Percentiles rank a stretch among this genome's conserved stretches.
phyloP scores from a whole-genome alignment of 2,329 filamentous ascomycete genomes.

The Penicillium rolfsii region DNA sequence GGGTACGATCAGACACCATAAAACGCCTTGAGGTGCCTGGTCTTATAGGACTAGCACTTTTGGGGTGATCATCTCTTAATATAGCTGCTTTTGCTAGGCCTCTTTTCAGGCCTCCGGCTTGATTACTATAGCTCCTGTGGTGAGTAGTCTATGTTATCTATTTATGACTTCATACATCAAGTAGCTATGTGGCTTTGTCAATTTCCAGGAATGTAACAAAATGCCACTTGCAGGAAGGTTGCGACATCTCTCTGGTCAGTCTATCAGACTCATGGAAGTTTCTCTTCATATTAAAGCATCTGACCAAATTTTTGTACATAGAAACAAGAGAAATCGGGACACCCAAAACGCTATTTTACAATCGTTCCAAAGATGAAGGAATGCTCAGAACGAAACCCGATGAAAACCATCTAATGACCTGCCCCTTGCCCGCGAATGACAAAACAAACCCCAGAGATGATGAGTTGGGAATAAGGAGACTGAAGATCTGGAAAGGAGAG shows the following conservation, averaged over 20 bases:
- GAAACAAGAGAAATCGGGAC: conserved; percentile 27
- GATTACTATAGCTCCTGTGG: too few species aligned
- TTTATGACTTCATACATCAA: too few species aligned
- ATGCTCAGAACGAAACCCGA: conserved; percentile 33
- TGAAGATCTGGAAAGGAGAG: conserved; percentile 11
- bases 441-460: conserved; percentile 25
- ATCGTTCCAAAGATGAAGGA: conserved; percentile 29
- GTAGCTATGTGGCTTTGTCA: too few species aligned
- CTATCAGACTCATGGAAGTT: conserved; percentile 23
- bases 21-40: too few species aligned
- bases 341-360: conserved; percentile 42
- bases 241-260: not conserved
- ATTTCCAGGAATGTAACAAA: too few species aligned
- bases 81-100: too few species aligned
- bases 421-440: conserved; percentile 31
- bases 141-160: too few species aligned
- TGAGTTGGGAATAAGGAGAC: conserved; percentile 20
- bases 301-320: conserved; percentile 33
- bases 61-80: too few species aligned
- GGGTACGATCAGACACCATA: too few species aligned
- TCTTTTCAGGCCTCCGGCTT: too few species aligned
- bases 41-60: too few species aligned
- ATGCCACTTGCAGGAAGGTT: too few species aligned
- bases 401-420: conserved; percentile 35
- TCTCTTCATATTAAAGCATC: conserved; percentile 29